Evolutionary conservation across 2,329 filamentous ascomycete genomes (phyloP).

Genomic region (Aspergillus oerlinghausenensis): DNA sequence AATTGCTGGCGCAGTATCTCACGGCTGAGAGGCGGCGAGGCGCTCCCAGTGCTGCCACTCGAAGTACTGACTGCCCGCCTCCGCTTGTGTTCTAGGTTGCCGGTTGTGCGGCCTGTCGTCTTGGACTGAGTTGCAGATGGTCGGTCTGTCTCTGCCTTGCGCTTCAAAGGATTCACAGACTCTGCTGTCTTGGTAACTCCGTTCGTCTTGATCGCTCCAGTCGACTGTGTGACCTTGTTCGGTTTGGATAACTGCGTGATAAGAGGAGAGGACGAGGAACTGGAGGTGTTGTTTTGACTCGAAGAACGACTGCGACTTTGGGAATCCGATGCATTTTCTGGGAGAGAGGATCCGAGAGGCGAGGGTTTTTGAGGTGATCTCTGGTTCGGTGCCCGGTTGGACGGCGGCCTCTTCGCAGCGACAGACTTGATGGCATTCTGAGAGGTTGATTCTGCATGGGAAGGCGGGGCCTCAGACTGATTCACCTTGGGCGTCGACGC

Average conservation of each 20-base stretch:
- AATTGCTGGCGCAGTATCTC: slow-evolving; percentile 36
- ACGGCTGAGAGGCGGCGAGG: slow-evolving; percentile 35
- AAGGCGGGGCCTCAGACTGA: slow-evolving; percentile 17
- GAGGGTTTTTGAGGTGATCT: slow-evolving; percentile 57
- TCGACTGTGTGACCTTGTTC: slow-evolving; percentile 22
- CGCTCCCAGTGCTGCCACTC: slow-evolving; percentile 41
- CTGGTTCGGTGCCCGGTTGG: slow-evolving; percentile 39
- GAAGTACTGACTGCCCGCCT: slow-evolving; percentile 33
- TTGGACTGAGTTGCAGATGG: slow-evolving; percentile 15
- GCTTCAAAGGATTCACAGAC: slow-evolving; percentile 34
- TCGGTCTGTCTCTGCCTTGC: slow-evolving; percentile 36
- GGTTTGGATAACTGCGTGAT: slow-evolving; percentile 35
- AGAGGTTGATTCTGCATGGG: slow-evolving; percentile 21
- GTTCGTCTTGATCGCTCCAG: slow-evolving; percentile 19
- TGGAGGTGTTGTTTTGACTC: slow-evolving; percentile 40
- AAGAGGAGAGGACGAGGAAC: slow-evolving; percentile 44
- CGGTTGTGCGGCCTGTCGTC: slow-evolving; percentile 25
- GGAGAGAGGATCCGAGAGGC: slow-evolving; percentile 57
- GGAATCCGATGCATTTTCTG: slow-evolving; percentile 57
- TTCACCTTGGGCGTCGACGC: slow-evolving; percentile 22
- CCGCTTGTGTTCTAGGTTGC: slow-evolving; percentile 41
- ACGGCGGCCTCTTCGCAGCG: slow-evolving; percentile 31
- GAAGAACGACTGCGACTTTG: slow-evolving; percentile 42
- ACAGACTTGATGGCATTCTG: slow-evolving; percentile 26
- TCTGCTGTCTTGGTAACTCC: slow-evolving; percentile 24